A percentile compares a stretch with the other conserved stretches of the same genome.
Conservation (phyloP, 1,284 basidiomycete genomes). For the Schizophyllum commune region DNA sequence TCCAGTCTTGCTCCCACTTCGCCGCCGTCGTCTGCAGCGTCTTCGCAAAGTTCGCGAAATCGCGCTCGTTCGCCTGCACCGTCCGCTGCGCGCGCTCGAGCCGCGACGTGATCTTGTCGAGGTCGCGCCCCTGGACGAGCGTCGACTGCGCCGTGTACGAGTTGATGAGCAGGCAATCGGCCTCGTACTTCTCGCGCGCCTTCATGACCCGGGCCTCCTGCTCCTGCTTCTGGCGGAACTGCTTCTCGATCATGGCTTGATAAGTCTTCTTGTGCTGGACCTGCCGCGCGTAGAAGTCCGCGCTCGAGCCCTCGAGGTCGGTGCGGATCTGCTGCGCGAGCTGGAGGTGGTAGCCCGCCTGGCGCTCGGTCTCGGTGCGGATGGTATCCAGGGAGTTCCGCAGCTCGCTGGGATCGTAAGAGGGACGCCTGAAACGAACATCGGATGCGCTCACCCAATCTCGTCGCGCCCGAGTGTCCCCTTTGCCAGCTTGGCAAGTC, state of each 20-base stretch:
- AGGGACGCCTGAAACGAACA: background rate
- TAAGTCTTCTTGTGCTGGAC: constrained; percentile 69
- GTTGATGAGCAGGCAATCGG: constrained; percentile 92
- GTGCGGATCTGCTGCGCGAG: constrained; percentile 71
- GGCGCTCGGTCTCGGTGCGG: constrained; percentile 78
- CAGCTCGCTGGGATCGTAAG: constrained; percentile 51
- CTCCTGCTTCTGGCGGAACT: constrained; percentile 79
- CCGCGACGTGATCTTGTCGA: constrained; percentile 86
- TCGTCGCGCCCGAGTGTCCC: constrained; percentile 78
- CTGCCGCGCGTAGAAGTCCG: constrained; percentile 60
- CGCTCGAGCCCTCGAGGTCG: constrained; percentile 68
- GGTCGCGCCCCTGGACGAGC: constrained; percentile 88
- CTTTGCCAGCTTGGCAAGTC: constrained; percentile 78
- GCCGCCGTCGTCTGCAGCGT: constrained; percentile 74
- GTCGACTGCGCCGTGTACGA: constrained; percentile 91
- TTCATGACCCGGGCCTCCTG: constrained; percentile 82
- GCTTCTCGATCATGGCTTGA: constrained; percentile 77
- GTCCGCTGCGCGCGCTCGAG: constrained; percentile 87
- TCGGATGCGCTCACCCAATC: constrained; percentile 65
- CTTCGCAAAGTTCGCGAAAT: constrained; percentile 84
- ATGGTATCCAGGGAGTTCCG: constrained; percentile 74
- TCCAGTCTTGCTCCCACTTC: constrained; percentile 96
- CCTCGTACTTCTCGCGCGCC: constrained; percentile 91
- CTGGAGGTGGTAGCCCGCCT: constrained; percentile 61
- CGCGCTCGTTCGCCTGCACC: constrained; percentile 83